Percentiles rank a stretch among this genome's conserved stretches.
These are phyloP conservation scores for Saxophila tyrrhenica DNA, from an alignment of 495 filamentous ascomycete species.

Conservation along the genomic window DNA sequence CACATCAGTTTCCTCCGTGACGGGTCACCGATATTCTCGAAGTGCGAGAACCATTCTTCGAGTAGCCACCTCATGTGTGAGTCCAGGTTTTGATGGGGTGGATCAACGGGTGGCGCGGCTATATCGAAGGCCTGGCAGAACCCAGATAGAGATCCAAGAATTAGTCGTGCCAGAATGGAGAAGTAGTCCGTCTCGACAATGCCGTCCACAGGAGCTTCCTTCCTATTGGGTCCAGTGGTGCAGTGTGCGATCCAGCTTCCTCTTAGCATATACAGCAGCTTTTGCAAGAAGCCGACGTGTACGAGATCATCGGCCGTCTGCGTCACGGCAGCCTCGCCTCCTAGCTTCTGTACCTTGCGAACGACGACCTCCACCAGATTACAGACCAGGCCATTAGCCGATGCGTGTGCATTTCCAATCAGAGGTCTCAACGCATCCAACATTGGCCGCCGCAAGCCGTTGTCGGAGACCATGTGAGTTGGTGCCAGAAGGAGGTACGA, in stretches of 20 bases:
- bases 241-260: conserved; percentile 60
- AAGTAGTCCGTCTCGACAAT: conserved; percentile 74
- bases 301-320: conserved; percentile 55
- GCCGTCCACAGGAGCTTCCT: conserved; percentile 48
- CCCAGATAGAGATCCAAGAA: conserved; percentile 52
- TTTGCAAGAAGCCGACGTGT: conserved; percentile 51
- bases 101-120: conserved; percentile 14
- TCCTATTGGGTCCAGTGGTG: conserved; percentile 63
- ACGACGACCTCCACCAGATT: conserved; percentile 62
- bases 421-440: conserved; percentile 49
- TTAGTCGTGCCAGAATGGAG: conserved; percentile 67
- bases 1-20: conserved; percentile 69
- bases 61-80: conserved; percentile 59
- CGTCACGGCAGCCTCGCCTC: conserved; percentile 51
- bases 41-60: conserved; percentile 77
- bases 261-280: conserved; percentile 59
- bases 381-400: conserved; percentile 54
- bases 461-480: conserved; percentile 54
- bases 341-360: conserved; percentile 54
- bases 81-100: conserved; percentile 19
- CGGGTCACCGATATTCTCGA: conserved; percentile 67
- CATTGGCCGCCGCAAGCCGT: conserved; percentile 42
- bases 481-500: conserved; percentile 74
- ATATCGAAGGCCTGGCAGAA: conserved; percentile 27
- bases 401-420: conserved; percentile 42